Evolutionary conservation across 768 basidiomycete genomes (phyloP), one percentile per base, ranked within the genome.

Genomic region (Pleurotus ostreatus): DNA sequence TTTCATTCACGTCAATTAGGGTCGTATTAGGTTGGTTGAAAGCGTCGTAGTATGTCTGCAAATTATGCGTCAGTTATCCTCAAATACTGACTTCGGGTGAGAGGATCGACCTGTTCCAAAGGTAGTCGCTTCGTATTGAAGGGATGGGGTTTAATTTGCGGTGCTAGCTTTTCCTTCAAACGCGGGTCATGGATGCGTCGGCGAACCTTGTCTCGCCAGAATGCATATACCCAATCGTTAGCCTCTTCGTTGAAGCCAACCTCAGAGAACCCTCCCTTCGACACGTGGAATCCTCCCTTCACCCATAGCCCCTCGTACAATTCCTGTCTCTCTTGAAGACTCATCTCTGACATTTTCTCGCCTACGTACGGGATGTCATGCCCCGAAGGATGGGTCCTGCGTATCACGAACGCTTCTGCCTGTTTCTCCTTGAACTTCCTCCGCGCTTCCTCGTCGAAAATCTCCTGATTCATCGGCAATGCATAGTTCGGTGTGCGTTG

Each of bases 361-460:
- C 30, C 30, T 34, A 34, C 30, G 30, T 34, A 34, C 30, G 30
- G 30, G 30, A 34, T 34, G 30, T 34, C 30, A 34, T 34, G 30
- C 30, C 30, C 30, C 30, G 30, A 34, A 34, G 30, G 30, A 34
- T 34, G 30, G 9, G 30, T 11, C 30, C 30, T 34, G 9, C 30
- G 30, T 26, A 48, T 23, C 15, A 18, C 2, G 22, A 23, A 20
- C 6, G 16, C 22, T 26, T 48, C 46, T 11, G 22, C 44, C 44
- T n/a, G 60, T 59, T 62, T 49, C 52, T 56, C 13, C 57, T 56
- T 23, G 30, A 34, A 34, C 30, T 34, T 34, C 30, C 30, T 34
- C 30, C 62, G 60, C 25, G 45, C 47, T n/a, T 44, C 56, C 74
- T 72, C 8, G 76, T 78, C 1, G 88, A 94, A 49, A 90, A 85